Conservation (phyloP, 306 rosid genomes). For the Sesbania bispinosa region DNA sequence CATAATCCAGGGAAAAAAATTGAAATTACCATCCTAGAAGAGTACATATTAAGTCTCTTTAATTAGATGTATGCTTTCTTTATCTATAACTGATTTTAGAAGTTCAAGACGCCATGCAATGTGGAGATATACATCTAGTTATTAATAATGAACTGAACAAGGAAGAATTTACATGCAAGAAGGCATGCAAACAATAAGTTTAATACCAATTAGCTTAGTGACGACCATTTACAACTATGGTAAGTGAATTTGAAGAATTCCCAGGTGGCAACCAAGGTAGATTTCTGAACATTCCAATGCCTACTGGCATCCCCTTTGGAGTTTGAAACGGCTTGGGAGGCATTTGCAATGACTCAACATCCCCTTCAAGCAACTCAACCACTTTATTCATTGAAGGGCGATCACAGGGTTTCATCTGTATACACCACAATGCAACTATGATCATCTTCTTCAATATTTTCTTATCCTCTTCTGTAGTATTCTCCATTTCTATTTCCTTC, state of each 20-base stretch:
- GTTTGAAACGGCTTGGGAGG: constrained; percentile 29
- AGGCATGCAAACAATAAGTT: not conserved
- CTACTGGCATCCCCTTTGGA: constrained; percentile 24
- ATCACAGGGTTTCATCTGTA: constrained; percentile 23
- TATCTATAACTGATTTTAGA: too few species aligned
- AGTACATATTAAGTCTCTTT: too few species aligned
- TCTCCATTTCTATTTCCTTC: constrained; percentile 3
- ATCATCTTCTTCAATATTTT: constrained; percentile 23
- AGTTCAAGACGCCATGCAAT: too few species aligned
- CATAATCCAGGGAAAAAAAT: too few species aligned
- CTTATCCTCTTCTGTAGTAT: constrained; percentile 18
- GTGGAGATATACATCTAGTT: too few species aligned
- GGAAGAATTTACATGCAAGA: not conserved
- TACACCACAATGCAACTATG: constrained; percentile 42
- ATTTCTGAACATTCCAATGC: constrained; percentile 12
- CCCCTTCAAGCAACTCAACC: constrained; percentile 29
- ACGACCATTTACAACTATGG: constrained; percentile 9
- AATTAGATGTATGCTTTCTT: too few species aligned
- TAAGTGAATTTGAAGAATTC: constrained; percentile 15
- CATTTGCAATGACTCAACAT: constrained; percentile 3
- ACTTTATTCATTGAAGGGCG: constrained; percentile 36
- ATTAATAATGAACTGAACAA: not conserved
- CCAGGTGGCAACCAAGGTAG: constrained; percentile 15
- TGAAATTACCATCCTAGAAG: too few species aligned
- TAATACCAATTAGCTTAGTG: not conserved